phyloP scores from a whole-genome alignment of 1,284 basidiomycete genomes.

The Sparassis latifolia region DNA sequence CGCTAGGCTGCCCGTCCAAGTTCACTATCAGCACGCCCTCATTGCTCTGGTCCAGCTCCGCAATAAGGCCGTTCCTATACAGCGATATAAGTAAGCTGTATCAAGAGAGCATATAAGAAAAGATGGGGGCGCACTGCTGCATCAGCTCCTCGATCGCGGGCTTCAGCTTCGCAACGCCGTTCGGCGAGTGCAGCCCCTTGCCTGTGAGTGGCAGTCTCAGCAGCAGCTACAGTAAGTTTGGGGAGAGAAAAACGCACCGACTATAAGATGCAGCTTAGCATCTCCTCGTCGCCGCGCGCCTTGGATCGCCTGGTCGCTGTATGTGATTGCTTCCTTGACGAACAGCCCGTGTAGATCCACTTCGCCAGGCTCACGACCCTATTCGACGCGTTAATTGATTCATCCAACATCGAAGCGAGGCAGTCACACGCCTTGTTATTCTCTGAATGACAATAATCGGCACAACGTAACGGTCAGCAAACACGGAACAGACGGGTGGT shows the following conservation, averaged over 20 bases:
- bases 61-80: slow-evolving; percentile 62
- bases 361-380: slow-evolving; percentile 69
- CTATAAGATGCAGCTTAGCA: slow-evolving; percentile 76
- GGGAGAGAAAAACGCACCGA: slow-evolving; percentile 47
- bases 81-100: neutral
- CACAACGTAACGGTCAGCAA: neutral
- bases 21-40: slow-evolving; percentile 83
- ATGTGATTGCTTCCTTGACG: slow-evolving; percentile 85
- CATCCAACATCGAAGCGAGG: neutral
- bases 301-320: slow-evolving; percentile 64
- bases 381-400: slow-evolving; percentile 3
- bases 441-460: slow-evolving; percentile 36
- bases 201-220: slow-evolving; percentile 12
- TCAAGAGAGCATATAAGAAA: neutral
- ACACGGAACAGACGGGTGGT: neutral
- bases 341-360: slow-evolving; percentile 90
- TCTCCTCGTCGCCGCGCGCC: slow-evolving; percentile 64
- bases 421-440: slow-evolving; percentile 63
- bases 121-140: slow-evolving; percentile 46
- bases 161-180: slow-evolving; percentile 82
- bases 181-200: slow-evolving; percentile 77
- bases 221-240: slow-evolving; percentile 1
- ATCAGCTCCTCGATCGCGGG: slow-evolving; percentile 90
- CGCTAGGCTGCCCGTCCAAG: slow-evolving; percentile 43
- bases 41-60: slow-evolving; percentile 79